These are phyloP conservation scores for Sindora glabra DNA, from an alignment of 306 rosid genomes.

Conservation along the genomic window DNA sequence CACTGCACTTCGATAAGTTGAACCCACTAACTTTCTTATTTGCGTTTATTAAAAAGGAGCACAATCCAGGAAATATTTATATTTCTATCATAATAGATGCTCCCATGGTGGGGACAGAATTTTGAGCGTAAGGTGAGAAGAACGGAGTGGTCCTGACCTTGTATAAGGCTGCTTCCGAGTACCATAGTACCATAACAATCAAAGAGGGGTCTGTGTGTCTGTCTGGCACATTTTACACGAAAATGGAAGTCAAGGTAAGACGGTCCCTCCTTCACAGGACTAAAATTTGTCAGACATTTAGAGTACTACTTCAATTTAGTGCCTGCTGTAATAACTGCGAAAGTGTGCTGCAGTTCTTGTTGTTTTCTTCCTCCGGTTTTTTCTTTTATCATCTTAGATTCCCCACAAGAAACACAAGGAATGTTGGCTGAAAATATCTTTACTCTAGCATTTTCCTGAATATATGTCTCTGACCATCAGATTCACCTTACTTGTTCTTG, in stretches of 20 bases:
- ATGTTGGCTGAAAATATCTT: neutral
- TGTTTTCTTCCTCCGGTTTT: neutral
- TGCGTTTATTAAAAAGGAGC: no score
- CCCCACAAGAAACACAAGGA: neutral
- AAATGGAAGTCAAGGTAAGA: neutral
- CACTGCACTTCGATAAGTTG: no score
- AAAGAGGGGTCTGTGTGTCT: neutral
- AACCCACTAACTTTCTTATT: no score
- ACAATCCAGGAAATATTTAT: no score
- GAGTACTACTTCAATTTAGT: constrained; percentile 4
- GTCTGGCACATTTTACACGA: constrained; percentile 1
- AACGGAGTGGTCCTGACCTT: constrained; percentile 26
- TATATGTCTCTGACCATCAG: neutral
- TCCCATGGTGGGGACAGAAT: constrained; percentile 5
- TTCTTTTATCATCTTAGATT: neutral
- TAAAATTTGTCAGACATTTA: neutral
- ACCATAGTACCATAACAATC: constrained; percentile 6
- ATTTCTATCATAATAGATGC: neutral
- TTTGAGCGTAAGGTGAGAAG: constrained; percentile 3
- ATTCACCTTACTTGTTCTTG: neutral
- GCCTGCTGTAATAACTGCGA: neutral
- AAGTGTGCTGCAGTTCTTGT: neutral
- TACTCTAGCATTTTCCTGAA: neutral
- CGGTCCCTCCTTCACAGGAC: neutral
- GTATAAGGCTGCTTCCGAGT: constrained; percentile 10